Percentiles rank a stretch among this genome's conserved stretches.
phyloP scores from a whole-genome alignment of 108 stramenopile species.

The Stephanodiscus triporus region DNA sequence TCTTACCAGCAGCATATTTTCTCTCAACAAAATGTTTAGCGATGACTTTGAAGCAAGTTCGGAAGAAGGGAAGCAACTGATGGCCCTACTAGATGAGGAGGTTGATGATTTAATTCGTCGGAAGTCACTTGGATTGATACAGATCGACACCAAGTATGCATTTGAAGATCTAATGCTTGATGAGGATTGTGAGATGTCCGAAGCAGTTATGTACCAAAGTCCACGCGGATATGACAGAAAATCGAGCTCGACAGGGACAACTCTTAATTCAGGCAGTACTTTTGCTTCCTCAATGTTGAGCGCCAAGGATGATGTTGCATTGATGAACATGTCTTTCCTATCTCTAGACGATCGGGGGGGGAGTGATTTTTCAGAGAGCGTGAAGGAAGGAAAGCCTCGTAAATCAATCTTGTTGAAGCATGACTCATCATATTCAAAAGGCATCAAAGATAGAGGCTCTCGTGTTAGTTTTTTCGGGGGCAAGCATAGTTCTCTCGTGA shows the following conservation, averaged over 20 bases:
- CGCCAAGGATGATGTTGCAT: conserved; percentile 17
- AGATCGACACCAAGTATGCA: conserved; percentile 19
- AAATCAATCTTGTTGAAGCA: background rate
- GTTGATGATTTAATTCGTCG: conserved; percentile 21
- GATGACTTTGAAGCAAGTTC: conserved; percentile 23
- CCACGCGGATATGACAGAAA: background rate
- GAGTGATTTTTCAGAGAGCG: background rate
- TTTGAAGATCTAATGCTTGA: conserved; percentile 43
- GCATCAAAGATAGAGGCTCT: background rate
- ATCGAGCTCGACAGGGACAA: background rate
- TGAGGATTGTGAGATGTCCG: conserved; percentile 23
- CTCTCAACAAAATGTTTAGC: conserved; percentile 15
- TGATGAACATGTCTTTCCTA: conserved; percentile 43
- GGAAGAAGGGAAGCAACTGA: conserved; percentile 19
- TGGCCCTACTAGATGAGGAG: conserved; percentile 20
- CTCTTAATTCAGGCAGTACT: background rate
- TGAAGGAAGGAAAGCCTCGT: conserved; percentile 1
- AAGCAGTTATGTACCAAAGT: background rate
- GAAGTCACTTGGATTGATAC: conserved; percentile 22
- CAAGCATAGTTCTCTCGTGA: background rate
- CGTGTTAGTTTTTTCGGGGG: conserved; percentile 12
- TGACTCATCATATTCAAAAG: background rate
- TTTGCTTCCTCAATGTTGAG: background rate
- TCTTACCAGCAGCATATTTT: conserved; percentile 6
- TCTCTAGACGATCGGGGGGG: conserved; percentile 15